A percentile compares a stretch with the other conserved stretches of the same genome.
Conservation (phyloP, 768 basidiomycete species). For the Cyclocybe cylindracea region DNA sequence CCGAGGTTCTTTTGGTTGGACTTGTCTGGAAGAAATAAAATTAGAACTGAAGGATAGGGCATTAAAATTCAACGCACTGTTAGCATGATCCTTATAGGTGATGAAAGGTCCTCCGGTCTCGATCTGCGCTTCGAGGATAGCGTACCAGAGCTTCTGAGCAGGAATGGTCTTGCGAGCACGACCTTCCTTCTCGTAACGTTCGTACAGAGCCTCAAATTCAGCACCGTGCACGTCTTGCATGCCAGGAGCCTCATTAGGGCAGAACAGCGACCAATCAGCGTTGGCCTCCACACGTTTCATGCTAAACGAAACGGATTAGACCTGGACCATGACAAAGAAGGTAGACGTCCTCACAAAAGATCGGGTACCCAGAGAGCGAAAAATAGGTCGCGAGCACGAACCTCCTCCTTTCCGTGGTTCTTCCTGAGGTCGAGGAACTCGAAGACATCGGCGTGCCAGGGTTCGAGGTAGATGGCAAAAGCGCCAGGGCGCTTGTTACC, state of each 20-base stretch:
- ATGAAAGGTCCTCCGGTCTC: conserved; percentile 99
- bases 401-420: conserved; percentile 99
- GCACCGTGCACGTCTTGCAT: conserved; percentile 86
- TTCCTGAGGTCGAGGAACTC: conserved; percentile 97
- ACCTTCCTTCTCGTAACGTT: conserved; percentile 88
- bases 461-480: conserved; percentile 97
- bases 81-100: conserved; percentile 97
- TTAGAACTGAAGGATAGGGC: neutral
- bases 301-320: conserved; percentile 36
- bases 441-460: conserved; percentile 97
- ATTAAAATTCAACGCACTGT: conserved; percentile 53
- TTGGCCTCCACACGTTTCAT: conserved; percentile 96
- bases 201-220: conserved; percentile 86
- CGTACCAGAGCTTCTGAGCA: conserved; percentile 99
- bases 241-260: conserved; percentile 93
- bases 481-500: conserved; percentile 99
- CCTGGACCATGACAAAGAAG: neutral
- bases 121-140: conserved; percentile 93
- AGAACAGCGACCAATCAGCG: conserved; percentile 94
- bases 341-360: conserved; percentile 70
- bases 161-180: conserved; percentile 81
- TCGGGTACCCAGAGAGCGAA: conserved; percentile 98
- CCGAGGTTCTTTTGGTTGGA: conserved; percentile 99
- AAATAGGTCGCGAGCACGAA: conserved; percentile 94
- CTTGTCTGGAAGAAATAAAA: conserved; percentile 57